A percentile compares a stretch with the other conserved stretches of the same genome.
Conservation (phyloP, 192 early-diverging fungal genomes). For the Backusella westeae region DNA sequence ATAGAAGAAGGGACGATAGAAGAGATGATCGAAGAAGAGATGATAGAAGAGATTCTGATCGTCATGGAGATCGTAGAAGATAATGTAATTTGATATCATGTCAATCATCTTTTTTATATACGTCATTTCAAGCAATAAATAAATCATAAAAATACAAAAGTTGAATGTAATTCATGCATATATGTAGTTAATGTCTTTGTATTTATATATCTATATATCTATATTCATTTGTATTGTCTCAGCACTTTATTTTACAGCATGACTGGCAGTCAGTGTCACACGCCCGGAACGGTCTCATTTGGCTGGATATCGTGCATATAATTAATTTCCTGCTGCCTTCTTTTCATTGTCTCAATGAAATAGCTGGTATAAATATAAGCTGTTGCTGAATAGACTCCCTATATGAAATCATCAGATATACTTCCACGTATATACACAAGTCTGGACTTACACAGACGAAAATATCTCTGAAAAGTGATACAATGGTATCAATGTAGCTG, state of each 20-base stretch:
- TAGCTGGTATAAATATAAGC: neutral
- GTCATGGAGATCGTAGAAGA: conserved; percentile 11
- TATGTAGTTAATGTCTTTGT: too few relatives aligned
- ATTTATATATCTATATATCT: neutral
- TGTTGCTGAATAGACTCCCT: conserved; percentile 6
- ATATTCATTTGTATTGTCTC: neutral
- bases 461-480: conserved; percentile 4
- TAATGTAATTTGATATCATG: neutral
- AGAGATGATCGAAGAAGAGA: conserved; percentile 2
- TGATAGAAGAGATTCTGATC: neutral
- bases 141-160: neutral
- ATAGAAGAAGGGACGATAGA: neutral
- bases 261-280: neutral
- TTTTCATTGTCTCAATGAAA: neutral
- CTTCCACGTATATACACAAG: neutral
- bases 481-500: neutral
- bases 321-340: neutral
- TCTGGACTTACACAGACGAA: conserved; percentile 5
- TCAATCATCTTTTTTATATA: neutral
- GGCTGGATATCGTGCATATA: neutral
- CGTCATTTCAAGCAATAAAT: neutral
- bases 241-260: neutral
- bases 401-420: too few relatives aligned
- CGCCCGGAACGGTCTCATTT: neutral
- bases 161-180: too few relatives aligned